Base-by-base conservation (phyloP, 805 yeast species). In the Groenewaldozyma tartarivorans region DNA sequence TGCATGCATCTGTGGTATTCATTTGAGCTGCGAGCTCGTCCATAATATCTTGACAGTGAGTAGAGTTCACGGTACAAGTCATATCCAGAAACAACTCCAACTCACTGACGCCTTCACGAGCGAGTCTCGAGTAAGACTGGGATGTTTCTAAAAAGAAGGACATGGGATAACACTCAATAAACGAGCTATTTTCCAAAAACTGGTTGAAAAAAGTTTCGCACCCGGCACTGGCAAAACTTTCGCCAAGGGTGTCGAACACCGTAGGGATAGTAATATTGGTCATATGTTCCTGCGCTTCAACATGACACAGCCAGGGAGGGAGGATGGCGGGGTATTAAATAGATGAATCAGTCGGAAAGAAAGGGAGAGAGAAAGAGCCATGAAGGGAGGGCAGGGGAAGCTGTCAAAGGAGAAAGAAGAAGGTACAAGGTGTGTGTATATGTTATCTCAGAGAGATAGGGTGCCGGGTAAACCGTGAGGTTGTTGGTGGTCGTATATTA, bases 161-260 rank as follows among this genome's bases (percentile, higher is more conserved):
- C 46, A 57, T 46, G 11, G 62, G 62, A 24, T 45, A 50, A 45
- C 62, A 57, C 15, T 46, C 33, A 17, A 47, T 41, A 36, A 57
- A 57, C 16, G 42, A 35, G 30, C 41, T 41, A 39, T 56, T 49
- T 20, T 35, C 32, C 5, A 55, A 48, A 39, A 57, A 55, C 15
- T 17, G 15, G 18, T 46, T 31, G 46, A 57, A 56, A 40, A 51
- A 57, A 13, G 35, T 29, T 20, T 52, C 53, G 36, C 62, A 57
- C 4, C 57, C 43, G 1, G 39, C 17, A 22, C 49, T 36, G 17
- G 57, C 43, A 47, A 57, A 55, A 40, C 49, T 48, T 16, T 34
- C 38, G 30, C 61, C 59, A 21, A 57, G 48, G 11, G 60, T 45
- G 43, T 57, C 62, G 42, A 57, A 57, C 20, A 58, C 54, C 20